Evolutionary conservation across 2,329 filamentous ascomycete genomes (phyloP).

Genomic region (Aureobasidium sp.): DNA sequence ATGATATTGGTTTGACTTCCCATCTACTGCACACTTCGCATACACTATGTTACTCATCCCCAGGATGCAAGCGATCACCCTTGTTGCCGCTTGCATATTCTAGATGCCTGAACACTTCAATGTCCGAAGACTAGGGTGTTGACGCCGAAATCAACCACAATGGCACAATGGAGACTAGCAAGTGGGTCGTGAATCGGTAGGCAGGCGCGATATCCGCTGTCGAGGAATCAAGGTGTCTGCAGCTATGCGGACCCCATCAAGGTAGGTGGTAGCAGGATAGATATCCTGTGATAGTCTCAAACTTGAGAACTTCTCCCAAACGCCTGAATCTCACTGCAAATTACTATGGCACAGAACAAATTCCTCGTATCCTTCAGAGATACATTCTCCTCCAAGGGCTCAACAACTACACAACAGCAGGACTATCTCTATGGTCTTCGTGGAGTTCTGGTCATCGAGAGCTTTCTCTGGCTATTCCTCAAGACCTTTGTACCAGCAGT

Average conservation of each 20-base stretch:
- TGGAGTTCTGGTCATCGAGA: slow-evolving; percentile 33
- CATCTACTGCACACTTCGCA: not conserved
- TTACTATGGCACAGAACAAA: not conserved
- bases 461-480: slow-evolving; percentile 38
- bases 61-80: not conserved
- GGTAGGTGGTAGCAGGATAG: not conserved
- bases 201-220: not conserved
- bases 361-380: not conserved
- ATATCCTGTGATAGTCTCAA: not conserved
- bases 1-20: not conserved
- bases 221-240: not conserved
- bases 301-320: not conserved
- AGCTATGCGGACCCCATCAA: not conserved
- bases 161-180: not conserved
- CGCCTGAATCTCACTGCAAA: not conserved
- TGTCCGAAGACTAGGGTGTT: not conserved
- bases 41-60: not conserved
- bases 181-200: not conserved
- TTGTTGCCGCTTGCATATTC: not conserved
- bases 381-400: not conserved
- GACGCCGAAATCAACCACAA: not conserved
- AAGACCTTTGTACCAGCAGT: slow-evolving; percentile 35
- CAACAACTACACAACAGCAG: not conserved
- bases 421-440: slow-evolving; percentile 35
- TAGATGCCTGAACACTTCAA: not conserved